Conservation (phyloP, 768 basidiomycete species). For the Tulasnella sp. region DNA sequence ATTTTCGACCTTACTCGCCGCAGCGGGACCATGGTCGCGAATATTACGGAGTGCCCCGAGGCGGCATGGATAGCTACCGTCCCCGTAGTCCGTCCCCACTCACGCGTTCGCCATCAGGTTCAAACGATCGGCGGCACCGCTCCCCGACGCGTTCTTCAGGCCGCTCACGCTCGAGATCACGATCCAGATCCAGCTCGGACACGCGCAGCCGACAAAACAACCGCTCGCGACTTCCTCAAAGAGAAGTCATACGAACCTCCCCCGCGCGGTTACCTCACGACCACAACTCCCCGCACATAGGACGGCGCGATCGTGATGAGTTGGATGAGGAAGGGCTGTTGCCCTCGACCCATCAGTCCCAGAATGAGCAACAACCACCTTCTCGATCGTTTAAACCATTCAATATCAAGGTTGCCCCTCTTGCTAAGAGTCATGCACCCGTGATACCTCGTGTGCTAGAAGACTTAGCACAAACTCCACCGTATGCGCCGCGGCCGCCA, state of each 20-base stretch:
- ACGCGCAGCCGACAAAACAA: constrained; percentile 19
- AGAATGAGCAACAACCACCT: neutral
- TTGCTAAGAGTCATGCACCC: neutral
- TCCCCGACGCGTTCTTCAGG: neutral
- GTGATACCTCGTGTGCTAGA: neutral
- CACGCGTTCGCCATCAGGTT: neutral
- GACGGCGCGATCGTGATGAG: neutral
- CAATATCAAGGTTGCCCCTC: constrained; percentile 4
- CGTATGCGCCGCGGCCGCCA: neutral
- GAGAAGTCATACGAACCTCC: constrained; percentile 31
- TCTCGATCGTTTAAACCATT: constrained; percentile 2
- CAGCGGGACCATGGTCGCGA: too few relatives aligned
- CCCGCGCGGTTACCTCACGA: too few relatives aligned
- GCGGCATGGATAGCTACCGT: neutral
- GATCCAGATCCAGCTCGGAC: constrained; percentile 6
- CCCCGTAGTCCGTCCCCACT: neutral
- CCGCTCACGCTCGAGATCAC: neutral
- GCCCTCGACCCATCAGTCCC: neutral
- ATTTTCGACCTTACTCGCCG: constrained; percentile 2
- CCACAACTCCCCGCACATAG: too few relatives aligned
- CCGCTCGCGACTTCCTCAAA: constrained; percentile 24
- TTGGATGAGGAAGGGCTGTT: neutral
- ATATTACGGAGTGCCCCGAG: too few relatives aligned
- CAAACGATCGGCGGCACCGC: neutral
- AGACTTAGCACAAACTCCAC: too few relatives aligned